Percentiles rank a stretch among this genome's conserved stretches.
phyloP scores from a whole-genome alignment of 345 rosid species.

The Litchi chinensis region DNA sequence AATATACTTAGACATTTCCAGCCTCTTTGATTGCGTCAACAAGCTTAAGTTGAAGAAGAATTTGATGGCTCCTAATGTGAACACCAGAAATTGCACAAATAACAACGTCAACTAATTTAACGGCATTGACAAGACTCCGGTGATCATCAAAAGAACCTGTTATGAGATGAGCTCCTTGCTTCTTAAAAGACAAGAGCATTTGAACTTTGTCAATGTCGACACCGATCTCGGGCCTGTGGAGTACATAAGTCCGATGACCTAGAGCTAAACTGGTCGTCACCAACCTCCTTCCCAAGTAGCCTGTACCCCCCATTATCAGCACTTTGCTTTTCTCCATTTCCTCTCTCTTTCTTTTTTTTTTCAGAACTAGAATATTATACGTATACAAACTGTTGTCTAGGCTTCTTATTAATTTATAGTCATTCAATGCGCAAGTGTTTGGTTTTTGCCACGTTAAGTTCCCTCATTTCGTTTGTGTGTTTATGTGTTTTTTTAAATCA shows the following conservation, averaged over 20 bases:
- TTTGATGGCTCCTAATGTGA: constrained; percentile 72
- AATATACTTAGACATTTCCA: constrained; percentile 70
- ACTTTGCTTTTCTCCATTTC: constrained; percentile 50
- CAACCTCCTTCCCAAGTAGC: constrained; percentile 78
- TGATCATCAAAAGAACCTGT: constrained; percentile 63
- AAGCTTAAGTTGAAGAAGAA: constrained; percentile 79
- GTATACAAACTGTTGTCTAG: background rate
- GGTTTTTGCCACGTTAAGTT: too few relatives aligned
- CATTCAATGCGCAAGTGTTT: background rate
- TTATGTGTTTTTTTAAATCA: background rate
- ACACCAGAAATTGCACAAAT: constrained; percentile 83
- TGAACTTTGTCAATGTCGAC: constrained; percentile 78
- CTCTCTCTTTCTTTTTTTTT: background rate
- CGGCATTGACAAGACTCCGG: constrained; percentile 50
- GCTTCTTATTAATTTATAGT: background rate
- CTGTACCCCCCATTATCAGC: constrained; percentile 74
- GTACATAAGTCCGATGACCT: constrained; percentile 67
- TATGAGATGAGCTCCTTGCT: constrained; percentile 59
- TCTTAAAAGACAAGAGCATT: constrained; percentile 55
- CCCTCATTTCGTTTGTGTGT: too few relatives aligned
- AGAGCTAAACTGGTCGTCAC: constrained; percentile 68
- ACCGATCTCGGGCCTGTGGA: constrained; percentile 65
- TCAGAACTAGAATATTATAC: too few relatives aligned
- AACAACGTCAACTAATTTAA: constrained; percentile 73
- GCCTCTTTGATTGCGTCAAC: constrained; percentile 87